Percentiles rank a stretch among this genome's conserved stretches.
phyloP scores from a whole-genome alignment of 139 green algal genomes.

The Mychonastes homosphaera region DNA sequence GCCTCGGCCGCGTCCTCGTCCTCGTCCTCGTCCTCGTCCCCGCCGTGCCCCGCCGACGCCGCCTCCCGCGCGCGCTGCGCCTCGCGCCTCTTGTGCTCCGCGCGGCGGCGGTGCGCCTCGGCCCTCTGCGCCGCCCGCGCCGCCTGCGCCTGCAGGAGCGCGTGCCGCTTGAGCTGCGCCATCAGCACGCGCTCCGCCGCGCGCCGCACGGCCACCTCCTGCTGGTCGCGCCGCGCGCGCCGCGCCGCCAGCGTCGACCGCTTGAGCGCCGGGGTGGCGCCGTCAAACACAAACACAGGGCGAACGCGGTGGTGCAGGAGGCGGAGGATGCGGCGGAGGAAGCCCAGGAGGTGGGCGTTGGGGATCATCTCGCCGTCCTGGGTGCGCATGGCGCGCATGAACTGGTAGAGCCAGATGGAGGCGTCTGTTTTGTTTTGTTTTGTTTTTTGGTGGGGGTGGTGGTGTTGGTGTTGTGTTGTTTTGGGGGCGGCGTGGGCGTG shows the following conservation, averaged over 20 bases:
- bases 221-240: conserved; percentile 54
- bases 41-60: too few relatives aligned
- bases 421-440: too few relatives aligned
- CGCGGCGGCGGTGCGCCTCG: background rate
- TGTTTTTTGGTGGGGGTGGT: too few relatives aligned
- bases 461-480: too few relatives aligned
- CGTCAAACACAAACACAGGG: conserved; percentile 98
- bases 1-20: too few relatives aligned
- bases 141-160: conserved; percentile 3
- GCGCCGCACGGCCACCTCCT: conserved; percentile 51
- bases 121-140: background rate
- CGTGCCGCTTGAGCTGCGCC: conserved; percentile 67
- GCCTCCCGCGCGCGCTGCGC: background rate
- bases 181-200: conserved; percentile 92
- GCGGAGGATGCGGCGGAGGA: conserved; percentile 86
- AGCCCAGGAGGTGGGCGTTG: conserved; percentile 92
- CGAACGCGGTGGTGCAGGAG: conserved; percentile 86
- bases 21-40: too few relatives aligned
- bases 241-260: conserved; percentile 61
- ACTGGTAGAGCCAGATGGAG: conserved; percentile 94
- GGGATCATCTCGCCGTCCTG: conserved; percentile 79
- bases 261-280: conserved; percentile 88
- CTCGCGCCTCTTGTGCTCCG: background rate
- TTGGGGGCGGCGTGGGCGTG: too few relatives aligned
- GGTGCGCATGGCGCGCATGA: conserved; percentile 93